phyloP scores from a whole-genome alignment of 495 filamentous ascomycete genomes.

The Aspergillus nanangensis region DNA sequence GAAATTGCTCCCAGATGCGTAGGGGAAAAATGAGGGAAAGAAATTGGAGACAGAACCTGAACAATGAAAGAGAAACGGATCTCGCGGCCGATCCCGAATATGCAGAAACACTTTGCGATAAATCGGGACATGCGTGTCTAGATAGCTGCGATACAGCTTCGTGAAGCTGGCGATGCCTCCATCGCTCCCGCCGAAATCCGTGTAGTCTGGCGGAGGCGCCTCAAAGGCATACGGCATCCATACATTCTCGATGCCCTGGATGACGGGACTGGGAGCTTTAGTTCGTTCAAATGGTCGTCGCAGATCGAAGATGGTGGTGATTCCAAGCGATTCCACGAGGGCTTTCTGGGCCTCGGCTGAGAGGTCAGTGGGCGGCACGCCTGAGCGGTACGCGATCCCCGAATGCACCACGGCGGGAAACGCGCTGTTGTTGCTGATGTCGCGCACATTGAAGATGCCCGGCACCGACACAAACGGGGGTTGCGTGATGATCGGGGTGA shows the following conservation, averaged over 20 bases:
- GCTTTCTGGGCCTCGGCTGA: conserved; percentile 45
- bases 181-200: conserved; percentile 56
- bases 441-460: conserved; percentile 49
- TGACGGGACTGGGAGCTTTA: conserved; percentile 31
- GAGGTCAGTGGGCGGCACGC: conserved; percentile 40
- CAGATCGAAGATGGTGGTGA: conserved; percentile 62
- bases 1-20: conserved; percentile 13
- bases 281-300: conserved; percentile 52
- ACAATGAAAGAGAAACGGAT: conserved; percentile 53
- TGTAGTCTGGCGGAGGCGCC: conserved; percentile 30
- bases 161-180: conserved; percentile 49
- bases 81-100: conserved; percentile 32
- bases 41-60: conserved; percentile 40
- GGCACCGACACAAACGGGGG: conserved; percentile 52
- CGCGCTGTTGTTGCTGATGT: conserved; percentile 42
- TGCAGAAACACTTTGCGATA: conserved; percentile 33
- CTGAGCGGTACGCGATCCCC: conserved; percentile 49
- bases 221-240: conserved; percentile 36
- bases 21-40: background rate
- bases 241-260: conserved; percentile 40
- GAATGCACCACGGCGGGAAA: conserved; percentile 30
- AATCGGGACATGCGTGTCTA: conserved; percentile 27
- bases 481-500: conserved; percentile 25
- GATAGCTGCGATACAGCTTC: conserved; percentile 48
- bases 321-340: conserved; percentile 44